Percentiles rank a stretch among this genome's conserved stretches.
These are phyloP conservation scores for Calocybe indica DNA, from an alignment of 768 basidiomycete species.

Conservation along the genomic window DNA sequence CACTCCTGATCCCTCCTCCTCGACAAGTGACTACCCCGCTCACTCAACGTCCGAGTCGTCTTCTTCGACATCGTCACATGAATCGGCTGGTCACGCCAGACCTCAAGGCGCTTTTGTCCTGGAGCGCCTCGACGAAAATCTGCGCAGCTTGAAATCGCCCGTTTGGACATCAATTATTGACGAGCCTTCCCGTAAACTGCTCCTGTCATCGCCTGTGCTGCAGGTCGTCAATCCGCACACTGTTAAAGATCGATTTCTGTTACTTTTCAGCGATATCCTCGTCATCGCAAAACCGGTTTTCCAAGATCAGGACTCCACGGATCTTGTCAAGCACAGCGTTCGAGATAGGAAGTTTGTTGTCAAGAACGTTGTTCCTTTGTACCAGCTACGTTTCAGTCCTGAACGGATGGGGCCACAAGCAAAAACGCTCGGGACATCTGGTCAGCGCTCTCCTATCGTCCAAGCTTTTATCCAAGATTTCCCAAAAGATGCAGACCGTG, in stretches of 20 bases:
- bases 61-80: conserved; percentile 67
- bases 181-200: conserved; percentile 79
- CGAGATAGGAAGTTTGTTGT: conserved; percentile 80
- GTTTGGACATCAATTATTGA: conserved; percentile 67
- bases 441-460: conserved; percentile 56
- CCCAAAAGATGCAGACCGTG: conserved; percentile 70
- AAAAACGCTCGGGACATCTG: conserved; percentile 28
- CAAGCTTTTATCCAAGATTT: conserved; percentile 77
- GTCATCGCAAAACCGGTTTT: conserved; percentile 88
- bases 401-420: conserved; percentile 59
- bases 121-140: conserved; percentile 64
- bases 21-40: conserved; percentile 64
- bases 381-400: conserved; percentile 59
- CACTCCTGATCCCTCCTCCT: conserved; percentile 77
- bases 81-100: conserved; percentile 38
- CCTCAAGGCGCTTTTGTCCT: conserved; percentile 50
- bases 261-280: conserved; percentile 95
- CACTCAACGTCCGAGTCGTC: conserved; percentile 69
- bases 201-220: conserved; percentile 80
- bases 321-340: conserved; percentile 43
- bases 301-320: conserved; percentile 61
- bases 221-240: conserved; percentile 94
- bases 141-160: conserved; percentile 55
- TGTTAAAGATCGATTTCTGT: conserved; percentile 92
- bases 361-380: conserved; percentile 83